phyloP scores from a whole-genome alignment of 805 yeast species.

The Wickerhamiella qilinensis region DNA sequence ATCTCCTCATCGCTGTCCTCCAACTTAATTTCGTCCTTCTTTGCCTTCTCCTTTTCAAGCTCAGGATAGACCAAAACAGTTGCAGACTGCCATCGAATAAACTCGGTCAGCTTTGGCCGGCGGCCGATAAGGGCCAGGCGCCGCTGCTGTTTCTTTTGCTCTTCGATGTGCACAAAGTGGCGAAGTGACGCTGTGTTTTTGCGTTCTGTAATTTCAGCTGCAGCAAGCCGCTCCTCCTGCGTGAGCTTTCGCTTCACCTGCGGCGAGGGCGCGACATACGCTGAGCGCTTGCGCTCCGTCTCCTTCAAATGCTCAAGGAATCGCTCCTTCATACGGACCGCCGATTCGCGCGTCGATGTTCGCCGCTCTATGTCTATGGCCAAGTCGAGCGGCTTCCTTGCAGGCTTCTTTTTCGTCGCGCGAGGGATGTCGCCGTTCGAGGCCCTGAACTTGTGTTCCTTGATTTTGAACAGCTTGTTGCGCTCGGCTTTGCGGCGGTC shows the following conservation, averaged over 20 bases:
- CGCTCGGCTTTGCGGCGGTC: slow-evolving; percentile 18
- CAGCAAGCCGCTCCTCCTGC: slow-evolving; percentile 57
- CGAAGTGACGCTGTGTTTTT: slow-evolving; percentile 58
- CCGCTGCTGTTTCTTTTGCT: slow-evolving; percentile 61
- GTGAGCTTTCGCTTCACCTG: slow-evolving; percentile 28
- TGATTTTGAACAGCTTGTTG: slow-evolving; percentile 20
- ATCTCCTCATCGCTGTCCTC: slow-evolving; percentile 1
- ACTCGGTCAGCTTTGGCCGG: slow-evolving; percentile 43
- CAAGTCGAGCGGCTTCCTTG: slow-evolving; percentile 18
- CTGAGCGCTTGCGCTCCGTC: slow-evolving; percentile 42
- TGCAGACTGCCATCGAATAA: slow-evolving; percentile 29
- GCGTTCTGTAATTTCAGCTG: slow-evolving; percentile 76
- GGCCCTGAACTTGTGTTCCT: slow-evolving; percentile 12
- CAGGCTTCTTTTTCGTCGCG: neutral
- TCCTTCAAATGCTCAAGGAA: slow-evolving; percentile 54
- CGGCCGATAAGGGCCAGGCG: slow-evolving; percentile 53
- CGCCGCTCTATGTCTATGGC: slow-evolving; percentile 41
- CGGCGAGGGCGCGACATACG: slow-evolving; percentile 22
- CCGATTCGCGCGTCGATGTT: slow-evolving; percentile 61
- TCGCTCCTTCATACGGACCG: slow-evolving; percentile 61
- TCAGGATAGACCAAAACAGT: slow-evolving; percentile 3
- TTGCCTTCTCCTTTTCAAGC: neutral
- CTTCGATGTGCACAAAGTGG: slow-evolving; percentile 69
- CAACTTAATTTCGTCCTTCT: slow-evolving; percentile 4
- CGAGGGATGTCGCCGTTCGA: neutral